Evolutionary conservation across 352 stramenopile species (phyloP).

Genomic region (Globisporangium cederbergense): DNA sequence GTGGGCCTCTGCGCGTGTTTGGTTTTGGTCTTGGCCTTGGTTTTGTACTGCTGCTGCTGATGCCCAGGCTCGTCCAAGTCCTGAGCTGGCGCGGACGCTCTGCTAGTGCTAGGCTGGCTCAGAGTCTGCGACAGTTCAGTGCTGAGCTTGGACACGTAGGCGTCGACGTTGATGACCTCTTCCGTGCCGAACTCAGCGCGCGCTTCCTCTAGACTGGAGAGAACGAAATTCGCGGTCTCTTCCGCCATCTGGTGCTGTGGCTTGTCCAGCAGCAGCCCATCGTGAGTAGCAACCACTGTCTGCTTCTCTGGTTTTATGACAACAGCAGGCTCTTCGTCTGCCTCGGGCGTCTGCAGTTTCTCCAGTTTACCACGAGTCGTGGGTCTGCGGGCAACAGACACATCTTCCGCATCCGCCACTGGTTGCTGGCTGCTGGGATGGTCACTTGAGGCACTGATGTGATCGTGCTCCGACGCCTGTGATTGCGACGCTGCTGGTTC

Average conservation of each 20-base stretch:
- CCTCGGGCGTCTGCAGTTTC: background rate
- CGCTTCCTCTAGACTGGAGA: slow-evolving; percentile 3
- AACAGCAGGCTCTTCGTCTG: background rate
- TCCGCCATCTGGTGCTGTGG: too few species aligned
- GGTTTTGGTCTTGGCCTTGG: background rate
- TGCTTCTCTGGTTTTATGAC: background rate
- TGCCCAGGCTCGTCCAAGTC: background rate
- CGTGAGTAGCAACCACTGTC: background rate
- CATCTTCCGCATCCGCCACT: background rate
- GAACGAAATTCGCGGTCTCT: background rate
- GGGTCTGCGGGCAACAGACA: background rate
- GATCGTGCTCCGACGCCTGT: background rate
- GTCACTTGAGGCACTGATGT: background rate
- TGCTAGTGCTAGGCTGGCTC: background rate
- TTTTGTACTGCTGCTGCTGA: background rate
- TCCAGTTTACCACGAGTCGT: background rate
- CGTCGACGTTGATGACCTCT: slow-evolving; percentile 11
- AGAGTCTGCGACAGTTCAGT: background rate
- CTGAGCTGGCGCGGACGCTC: background rate
- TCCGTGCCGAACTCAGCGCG: slow-evolving; percentile 11
- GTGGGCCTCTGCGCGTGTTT: background rate
- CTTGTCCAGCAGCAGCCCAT: too few species aligned
- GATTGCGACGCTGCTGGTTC: background rate
- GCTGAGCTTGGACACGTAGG: background rate
- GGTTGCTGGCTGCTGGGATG: background rate